Percentiles rank a stretch among this genome's conserved stretches.
Conservation (phyloP, 2,329 filamentous ascomycete genomes). For the Cylindrodendrum hubeiense region DNA sequence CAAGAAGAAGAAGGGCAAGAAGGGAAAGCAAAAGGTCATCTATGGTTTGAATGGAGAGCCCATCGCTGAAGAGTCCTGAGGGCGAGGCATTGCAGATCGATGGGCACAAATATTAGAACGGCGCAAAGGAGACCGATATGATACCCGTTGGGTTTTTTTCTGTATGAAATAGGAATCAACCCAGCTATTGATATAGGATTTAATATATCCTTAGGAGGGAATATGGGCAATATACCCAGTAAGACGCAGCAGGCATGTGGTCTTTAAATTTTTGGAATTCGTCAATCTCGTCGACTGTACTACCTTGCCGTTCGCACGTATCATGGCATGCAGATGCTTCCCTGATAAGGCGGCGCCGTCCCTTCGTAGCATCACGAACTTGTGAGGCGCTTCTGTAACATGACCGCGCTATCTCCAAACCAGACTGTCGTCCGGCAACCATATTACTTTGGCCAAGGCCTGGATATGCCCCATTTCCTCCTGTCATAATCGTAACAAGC, state of each 20-base stretch:
- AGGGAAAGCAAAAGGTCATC: conserved; percentile 49
- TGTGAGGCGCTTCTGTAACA: conserved; percentile 30
- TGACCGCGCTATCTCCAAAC: conserved; percentile 33
- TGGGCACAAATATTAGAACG: conserved; percentile 27
- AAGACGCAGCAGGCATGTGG: conserved; percentile 10
- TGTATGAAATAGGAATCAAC: conserved; percentile 12
- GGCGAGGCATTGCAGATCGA: neutral
- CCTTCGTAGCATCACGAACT: conserved; percentile 30
- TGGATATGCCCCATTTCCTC: conserved; percentile 36
- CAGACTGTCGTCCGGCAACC: conserved; percentile 36
- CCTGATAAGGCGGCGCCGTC: conserved; percentile 31
- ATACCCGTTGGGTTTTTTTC: conserved; percentile 44
- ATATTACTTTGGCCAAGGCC: conserved; percentile 41
- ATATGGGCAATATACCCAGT: conserved; percentile 9
- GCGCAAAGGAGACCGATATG: conserved; percentile 39
- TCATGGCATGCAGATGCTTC: conserved; percentile 32
- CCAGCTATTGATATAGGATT: conserved; percentile 25
- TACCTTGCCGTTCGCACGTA: conserved; percentile 32
- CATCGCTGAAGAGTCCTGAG: conserved; percentile 42
- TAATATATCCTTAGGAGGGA: conserved; percentile 12
- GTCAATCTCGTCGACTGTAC: conserved; percentile 44
- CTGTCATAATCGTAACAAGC: conserved; percentile 44
- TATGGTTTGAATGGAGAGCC: conserved; percentile 55
- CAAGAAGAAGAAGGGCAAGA: conserved; percentile 51
- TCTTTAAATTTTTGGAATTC: conserved; percentile 29